Conservation (phyloP, 139 green algal species). For the Monoraphidium neglectum region DNA sequence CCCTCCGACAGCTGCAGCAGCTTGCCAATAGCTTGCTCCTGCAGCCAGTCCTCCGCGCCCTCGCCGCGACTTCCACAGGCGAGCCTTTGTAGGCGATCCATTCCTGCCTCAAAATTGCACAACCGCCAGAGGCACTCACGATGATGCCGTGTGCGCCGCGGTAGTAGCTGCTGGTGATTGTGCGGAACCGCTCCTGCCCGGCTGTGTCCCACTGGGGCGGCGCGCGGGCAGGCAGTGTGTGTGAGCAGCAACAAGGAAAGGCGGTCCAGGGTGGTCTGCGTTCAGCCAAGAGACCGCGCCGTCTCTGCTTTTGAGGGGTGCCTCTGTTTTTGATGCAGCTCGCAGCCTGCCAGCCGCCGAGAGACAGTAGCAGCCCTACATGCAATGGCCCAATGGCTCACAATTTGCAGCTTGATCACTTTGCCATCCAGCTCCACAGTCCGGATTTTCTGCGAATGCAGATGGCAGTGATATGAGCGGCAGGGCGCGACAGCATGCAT, state of each 20-base stretch:
- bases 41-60: too few relatives aligned
- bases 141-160: constrained; percentile 98
- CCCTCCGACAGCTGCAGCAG: too few relatives aligned
- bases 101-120: too few relatives aligned
- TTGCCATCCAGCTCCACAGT: constrained; percentile 99
- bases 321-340: too few relatives aligned
- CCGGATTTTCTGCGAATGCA: constrained; percentile 93
- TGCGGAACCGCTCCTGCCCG: constrained; percentile 98
- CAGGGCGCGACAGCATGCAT: not conserved
- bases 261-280: too few relatives aligned
- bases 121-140: constrained; percentile 43
- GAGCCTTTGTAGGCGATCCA: too few relatives aligned
- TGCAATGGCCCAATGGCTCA: constrained; percentile 47
- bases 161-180: constrained; percentile 99
- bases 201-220: constrained; percentile 96
- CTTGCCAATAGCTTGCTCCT: too few relatives aligned
- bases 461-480: not conserved
- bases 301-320: not conserved
- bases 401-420: constrained; percentile 99
- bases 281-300: too few relatives aligned
- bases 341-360: too few relatives aligned
- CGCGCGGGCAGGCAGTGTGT: not conserved
- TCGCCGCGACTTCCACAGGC: too few relatives aligned
- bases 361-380: too few relatives aligned
- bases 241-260: not conserved